These are phyloP conservation scores for Neoarthrinium moseri DNA, from an alignment of 2,329 filamentous ascomycete genomes.

Conservation along the genomic window DNA sequence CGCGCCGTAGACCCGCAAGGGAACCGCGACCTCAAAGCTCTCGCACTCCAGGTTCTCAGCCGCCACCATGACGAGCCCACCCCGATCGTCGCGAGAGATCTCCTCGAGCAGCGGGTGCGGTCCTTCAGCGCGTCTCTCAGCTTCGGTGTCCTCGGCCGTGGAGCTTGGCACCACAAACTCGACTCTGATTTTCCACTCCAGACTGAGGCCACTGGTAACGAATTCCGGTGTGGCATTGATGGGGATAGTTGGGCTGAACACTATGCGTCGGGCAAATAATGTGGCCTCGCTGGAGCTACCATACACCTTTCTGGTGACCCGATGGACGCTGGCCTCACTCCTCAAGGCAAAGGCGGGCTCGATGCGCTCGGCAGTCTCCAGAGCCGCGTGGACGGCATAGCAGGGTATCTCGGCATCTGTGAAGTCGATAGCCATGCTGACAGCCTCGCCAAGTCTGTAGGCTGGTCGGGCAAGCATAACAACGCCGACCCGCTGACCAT, in stretches of 20 bases:
- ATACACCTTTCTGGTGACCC: slow-evolving; percentile 82
- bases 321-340: slow-evolving; percentile 79
- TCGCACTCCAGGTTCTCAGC: slow-evolving; percentile 78
- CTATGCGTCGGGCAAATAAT: slow-evolving; percentile 74
- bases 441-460: slow-evolving; percentile 84
- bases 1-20: slow-evolving; percentile 75
- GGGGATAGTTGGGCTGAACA: slow-evolving; percentile 83
- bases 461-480: slow-evolving; percentile 85
- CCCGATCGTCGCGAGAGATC: slow-evolving; percentile 75
- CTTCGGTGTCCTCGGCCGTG: slow-evolving; percentile 12
- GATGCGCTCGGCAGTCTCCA: slow-evolving; percentile 86
- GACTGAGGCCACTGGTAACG: slow-evolving; percentile 80
- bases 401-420: slow-evolving; percentile 73
- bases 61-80: slow-evolving; percentile 70
- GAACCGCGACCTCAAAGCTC: slow-evolving; percentile 87
- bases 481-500: slow-evolving; percentile 86
- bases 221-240: slow-evolving; percentile 85
- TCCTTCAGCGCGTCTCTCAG: slow-evolving; percentile 21
- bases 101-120: slow-evolving; percentile 69
- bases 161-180: slow-evolving; percentile 84
- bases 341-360: slow-evolving; percentile 78
- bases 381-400: slow-evolving; percentile 78
- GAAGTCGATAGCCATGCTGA: slow-evolving; percentile 85
- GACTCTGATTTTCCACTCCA: slow-evolving; percentile 86
- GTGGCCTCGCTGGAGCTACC: slow-evolving; percentile 78